These are phyloP conservation scores for Tuber indicum DNA, from an alignment of 495 filamentous ascomycete genomes.

Conservation along the genomic window DNA sequence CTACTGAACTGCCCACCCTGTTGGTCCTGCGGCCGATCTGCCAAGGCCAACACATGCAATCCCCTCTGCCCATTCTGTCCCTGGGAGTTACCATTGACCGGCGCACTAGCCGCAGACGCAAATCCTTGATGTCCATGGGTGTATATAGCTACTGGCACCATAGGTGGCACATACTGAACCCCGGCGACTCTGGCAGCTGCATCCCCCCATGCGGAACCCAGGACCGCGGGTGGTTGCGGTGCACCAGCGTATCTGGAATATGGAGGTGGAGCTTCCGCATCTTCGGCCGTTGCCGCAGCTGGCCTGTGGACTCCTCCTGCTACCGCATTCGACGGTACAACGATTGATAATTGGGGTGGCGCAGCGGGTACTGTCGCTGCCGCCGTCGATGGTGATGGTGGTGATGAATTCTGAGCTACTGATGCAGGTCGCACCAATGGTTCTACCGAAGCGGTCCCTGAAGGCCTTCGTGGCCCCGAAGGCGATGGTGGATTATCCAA, in stretches of 20 bases:
- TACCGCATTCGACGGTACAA: not conserved
- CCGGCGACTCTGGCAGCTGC: conserved; percentile 15
- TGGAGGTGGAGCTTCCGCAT: conserved; percentile 20
- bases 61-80: conserved; percentile 26
- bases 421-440: not conserved
- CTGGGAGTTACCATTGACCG: conserved; percentile 6
- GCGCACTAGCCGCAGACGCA: conserved; percentile 4
- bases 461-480: conserved; percentile 1
- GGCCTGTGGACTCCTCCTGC: conserved; percentile 21
- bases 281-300: not conserved
- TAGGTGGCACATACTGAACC: conserved; percentile 5
- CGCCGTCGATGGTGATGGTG: not conserved
- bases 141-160: conserved; percentile 8
- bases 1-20: not conserved
- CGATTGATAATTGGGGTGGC: not conserved
- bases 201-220: conserved; percentile 7
- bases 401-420: not conserved
- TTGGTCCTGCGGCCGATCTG: not conserved
- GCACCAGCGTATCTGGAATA: conserved; percentile 19
- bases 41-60: conserved; percentile 17
- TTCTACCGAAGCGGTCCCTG: not conserved
- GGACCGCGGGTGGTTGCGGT: conserved; percentile 1
- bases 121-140: conserved; percentile 7
- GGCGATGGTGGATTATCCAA: conserved; percentile 8
- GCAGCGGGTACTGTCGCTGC: not conserved